Evolutionary conservation across 169 alveolate species (phyloP), one percentile per base, ranked within the genome.

Genomic region (Haemoproteus tartakovskyi): DNA sequence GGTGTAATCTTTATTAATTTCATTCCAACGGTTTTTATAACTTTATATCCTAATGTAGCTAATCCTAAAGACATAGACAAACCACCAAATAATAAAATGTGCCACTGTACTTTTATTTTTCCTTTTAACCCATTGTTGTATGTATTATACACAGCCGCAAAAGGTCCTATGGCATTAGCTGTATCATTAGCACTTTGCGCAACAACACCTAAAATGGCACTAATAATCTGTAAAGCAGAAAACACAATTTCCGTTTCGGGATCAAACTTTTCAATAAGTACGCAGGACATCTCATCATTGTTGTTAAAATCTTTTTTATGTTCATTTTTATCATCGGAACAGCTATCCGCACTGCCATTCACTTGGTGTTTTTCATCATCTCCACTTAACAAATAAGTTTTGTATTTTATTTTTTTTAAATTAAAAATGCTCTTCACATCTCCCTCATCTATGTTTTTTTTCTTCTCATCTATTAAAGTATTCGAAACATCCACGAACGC

Each of bases 181-280:
- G 92, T 86, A 80, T 92, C 96, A 59, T 92, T 92, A 9, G 94
- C 89, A 59, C 93, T 80, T 51, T 92, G 96, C 3, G 94, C 92
- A 19, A 92, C 79, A 41, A 89, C 86, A 22, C 87, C 93, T 60
- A 92, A 62, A 47, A 80, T 63, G 12, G 95, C 93, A 33, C 92
- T 87, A 14, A 91, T 80, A 38, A 91, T 84, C 64, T 87, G 90
- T 45, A 85, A 61, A 0, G 89, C 57, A 4, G 89, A 78, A 60
- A 84, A 84, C 45, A 78, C 80, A 3, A 84, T 46, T 51, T 85
- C 90, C 0, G 90, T 79, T 36, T 85, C 57, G 21, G 40, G 62
- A 38, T 79, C 87, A 40, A 85, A 85, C 4, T 37, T 54, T 67
- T 85, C 90, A 21, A 79, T 9, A 33, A 33, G 5, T 33, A 9